Conservation (phyloP, 352 stramenopile genomes). For the Phytopythium mirpurense region DNA sequence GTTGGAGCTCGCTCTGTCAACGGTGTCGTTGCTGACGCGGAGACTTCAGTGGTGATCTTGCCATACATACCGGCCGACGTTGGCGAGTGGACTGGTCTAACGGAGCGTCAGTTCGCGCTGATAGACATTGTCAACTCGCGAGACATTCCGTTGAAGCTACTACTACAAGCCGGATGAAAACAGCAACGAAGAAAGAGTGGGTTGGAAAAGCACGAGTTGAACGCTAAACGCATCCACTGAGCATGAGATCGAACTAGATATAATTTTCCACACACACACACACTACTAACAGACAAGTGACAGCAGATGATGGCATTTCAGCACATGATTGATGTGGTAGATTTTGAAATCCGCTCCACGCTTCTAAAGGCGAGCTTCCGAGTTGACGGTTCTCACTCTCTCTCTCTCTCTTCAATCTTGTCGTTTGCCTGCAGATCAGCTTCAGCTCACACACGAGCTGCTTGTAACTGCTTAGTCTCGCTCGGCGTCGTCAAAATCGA, state of each 20-base stretch:
- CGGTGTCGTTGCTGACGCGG: background rate
- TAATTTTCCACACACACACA: no score
- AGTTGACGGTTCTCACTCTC: no score
- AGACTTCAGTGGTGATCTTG: conserved; percentile 20
- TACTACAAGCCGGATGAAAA: conserved; percentile 12
- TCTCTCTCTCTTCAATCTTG: no score
- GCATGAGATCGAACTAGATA: no score
- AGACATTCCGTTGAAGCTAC: conserved; percentile 13
- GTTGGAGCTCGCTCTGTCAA: background rate
- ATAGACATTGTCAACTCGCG: conserved; percentile 17
- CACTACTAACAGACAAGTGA: no score
- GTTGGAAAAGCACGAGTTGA: no score
- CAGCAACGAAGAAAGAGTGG: no score
- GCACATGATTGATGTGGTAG: background rate
- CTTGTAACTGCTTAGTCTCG: background rate
- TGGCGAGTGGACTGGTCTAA: conserved; percentile 19
- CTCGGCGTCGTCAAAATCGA: conserved; percentile 54
- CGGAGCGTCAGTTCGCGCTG: conserved; percentile 12
- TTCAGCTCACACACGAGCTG: no score
- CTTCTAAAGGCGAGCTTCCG: background rate
- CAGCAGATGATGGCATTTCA: background rate
- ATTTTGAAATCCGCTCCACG: background rate
- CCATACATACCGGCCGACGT: conserved; percentile 22
- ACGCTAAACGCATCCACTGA: no score
- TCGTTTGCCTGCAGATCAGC: no score